Conservation (phyloP, 306 rosid species). For the Cucurbita moschata region DNA sequence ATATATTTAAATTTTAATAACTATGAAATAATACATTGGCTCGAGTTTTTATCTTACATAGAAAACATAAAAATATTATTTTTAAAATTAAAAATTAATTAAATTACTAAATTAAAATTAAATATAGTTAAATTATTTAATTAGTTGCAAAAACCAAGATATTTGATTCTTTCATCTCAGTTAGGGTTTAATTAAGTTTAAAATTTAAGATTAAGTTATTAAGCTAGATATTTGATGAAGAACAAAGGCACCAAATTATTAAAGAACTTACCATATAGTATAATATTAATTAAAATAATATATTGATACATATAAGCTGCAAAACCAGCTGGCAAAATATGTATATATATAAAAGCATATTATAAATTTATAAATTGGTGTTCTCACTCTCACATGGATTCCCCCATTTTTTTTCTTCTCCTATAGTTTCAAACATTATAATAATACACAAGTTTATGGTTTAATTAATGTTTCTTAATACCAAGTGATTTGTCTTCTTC, state of each 20-base stretch:
- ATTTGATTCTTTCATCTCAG: slow-evolving; percentile 6
- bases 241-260: not conserved
- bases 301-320: not conserved
- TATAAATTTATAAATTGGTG: not conserved
- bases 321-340: slow-evolving; percentile 1
- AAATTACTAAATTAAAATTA: too few relatives aligned
- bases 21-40: too few relatives aligned
- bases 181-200: not conserved
- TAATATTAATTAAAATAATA: not conserved
- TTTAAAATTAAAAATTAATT: not conserved
- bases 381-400: slow-evolving; percentile 7
- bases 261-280: not conserved
- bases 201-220: not conserved
- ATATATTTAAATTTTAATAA: too few relatives aligned
- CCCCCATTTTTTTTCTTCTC: not conserved
- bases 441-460: not conserved
- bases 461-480: not conserved
- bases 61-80: not conserved
- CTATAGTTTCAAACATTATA: not conserved
- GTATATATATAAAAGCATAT: not conserved
- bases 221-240: not conserved
- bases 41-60: too few relatives aligned
- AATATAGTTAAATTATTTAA: not conserved
- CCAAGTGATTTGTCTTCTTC: not conserved
- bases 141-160: not conserved